Evolutionary conservation across 78 protist species (phyloP).

Genomic region (Dictyostelium discoideum): dicty_2.7 NC_007091.3:245501-246000

Average conservation of each 20-base stretch:
- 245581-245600: neutral
- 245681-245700: neutral
- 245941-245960: too few species aligned
- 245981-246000: too few species aligned
- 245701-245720: neutral
- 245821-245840: neutral
- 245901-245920: too few species aligned
- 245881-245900: too few species aligned
- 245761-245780: neutral
- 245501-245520: neutral
- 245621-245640: neutral
- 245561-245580: neutral
- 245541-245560: neutral
- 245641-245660: neutral
- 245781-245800: neutral
- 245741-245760: neutral
- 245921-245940: too few species aligned
- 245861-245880: too few species aligned
- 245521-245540: neutral
- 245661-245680: too few species aligned
- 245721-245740: neutral
- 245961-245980: too few species aligned
- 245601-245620: neutral
- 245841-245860: too few species aligned
- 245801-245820: neutral